Evolutionary conservation across 768 basidiomycete genomes (phyloP).

Genomic region (Lentinula raphanica): DNA sequence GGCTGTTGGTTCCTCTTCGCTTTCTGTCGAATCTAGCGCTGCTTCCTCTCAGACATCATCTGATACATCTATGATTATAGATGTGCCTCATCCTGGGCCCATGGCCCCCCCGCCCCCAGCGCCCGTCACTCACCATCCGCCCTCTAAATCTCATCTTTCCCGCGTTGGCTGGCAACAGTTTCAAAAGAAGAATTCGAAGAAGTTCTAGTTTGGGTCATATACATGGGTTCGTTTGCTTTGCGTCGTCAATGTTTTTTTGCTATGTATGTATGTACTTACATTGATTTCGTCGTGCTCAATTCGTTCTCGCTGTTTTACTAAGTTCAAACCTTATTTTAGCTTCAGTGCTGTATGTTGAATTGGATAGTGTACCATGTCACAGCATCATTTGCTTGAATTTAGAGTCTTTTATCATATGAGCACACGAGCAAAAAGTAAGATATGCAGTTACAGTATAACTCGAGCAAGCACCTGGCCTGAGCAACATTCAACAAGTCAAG

Average conservation of each 20-base stretch:
- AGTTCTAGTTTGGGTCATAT: slow-evolving; percentile 14
- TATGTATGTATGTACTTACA: too few species aligned
- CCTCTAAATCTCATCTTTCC: slow-evolving; percentile 25
- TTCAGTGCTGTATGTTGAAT: too few species aligned
- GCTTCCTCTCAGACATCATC: slow-evolving; percentile 47
- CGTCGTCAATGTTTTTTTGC: too few species aligned
- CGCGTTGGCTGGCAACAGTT: slow-evolving; percentile 59
- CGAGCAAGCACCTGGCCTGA: not conserved
- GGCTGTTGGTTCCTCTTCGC: slow-evolving; percentile 10
- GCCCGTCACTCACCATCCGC: not conserved
- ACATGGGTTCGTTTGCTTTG: too few species aligned
- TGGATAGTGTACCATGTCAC: too few species aligned
- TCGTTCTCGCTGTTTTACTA: too few species aligned
- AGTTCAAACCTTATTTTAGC: too few species aligned
- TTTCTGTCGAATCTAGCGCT: slow-evolving; percentile 12
- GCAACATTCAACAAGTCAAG: too few species aligned
- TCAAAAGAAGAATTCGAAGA: slow-evolving; percentile 35
- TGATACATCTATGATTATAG: not conserved
- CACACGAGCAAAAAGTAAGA: not conserved
- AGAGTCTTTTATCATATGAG: too few species aligned
- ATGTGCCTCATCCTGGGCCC: not conserved
- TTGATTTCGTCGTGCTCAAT: too few species aligned
- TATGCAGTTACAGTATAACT: not conserved
- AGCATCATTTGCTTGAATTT: too few species aligned
- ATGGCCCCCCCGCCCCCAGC: slow-evolving; percentile 20